Percentiles rank a stretch among this genome's conserved stretches.
Evolutionary conservation across 306 rosid species (phyloP).

Genomic region (Adenanthera pavonina): DNA sequence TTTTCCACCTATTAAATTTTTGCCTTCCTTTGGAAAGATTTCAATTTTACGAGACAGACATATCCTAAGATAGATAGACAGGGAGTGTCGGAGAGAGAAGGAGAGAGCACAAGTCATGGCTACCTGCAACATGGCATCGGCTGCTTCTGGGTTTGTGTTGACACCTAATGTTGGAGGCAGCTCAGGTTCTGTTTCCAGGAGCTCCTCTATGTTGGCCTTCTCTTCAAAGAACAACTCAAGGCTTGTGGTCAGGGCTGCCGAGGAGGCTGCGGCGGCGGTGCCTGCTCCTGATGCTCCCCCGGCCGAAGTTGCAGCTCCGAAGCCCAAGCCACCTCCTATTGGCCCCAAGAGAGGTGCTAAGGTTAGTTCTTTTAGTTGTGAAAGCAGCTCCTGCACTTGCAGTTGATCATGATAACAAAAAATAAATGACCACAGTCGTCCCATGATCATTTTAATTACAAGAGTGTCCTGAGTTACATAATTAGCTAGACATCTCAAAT

Average conservation of each 20-base stretch:
- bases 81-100: background rate
- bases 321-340: conserved; percentile 73
- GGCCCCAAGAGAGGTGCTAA: conserved; percentile 87
- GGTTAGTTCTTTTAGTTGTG: conserved; percentile 45
- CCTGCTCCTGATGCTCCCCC: conserved; percentile 50
- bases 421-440: background rate
- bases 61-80: background rate
- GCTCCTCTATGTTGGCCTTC: conserved; percentile 42
- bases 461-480: background rate
- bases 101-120: conserved; percentile 45
- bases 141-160: conserved; percentile 72
- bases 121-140: conserved; percentile 68
- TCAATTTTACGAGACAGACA: background rate
- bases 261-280: conserved; percentile 48
- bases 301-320: conserved; percentile 47
- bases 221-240: conserved; percentile 46
- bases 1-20: conserved; percentile 36
- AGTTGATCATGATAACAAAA: too few relatives aligned
- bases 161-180: conserved; percentile 51
- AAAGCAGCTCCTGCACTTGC: background rate
- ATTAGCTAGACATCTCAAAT: background rate
- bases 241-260: conserved; percentile 65
- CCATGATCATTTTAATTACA: background rate
- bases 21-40: conserved; percentile 17
- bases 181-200: conserved; percentile 44